phyloP scores from a whole-genome alignment of 148 eudicot genomes.

The Camellia granthamiana region DNA sequence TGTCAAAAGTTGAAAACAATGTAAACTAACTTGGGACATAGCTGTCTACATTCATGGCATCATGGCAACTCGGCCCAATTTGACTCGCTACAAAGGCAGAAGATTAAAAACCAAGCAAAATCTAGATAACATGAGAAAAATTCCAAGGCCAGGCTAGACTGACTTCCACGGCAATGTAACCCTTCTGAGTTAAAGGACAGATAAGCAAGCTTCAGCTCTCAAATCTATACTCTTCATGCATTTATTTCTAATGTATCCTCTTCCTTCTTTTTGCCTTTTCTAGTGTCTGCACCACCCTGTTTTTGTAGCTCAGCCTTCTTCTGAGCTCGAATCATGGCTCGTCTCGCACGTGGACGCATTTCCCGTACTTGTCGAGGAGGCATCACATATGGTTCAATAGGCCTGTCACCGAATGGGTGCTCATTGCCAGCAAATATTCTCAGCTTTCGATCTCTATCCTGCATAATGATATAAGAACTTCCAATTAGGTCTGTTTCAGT shows the following conservation, averaged over 20 bases:
- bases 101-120: too few relatives aligned
- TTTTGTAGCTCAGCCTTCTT: constrained; percentile 59
- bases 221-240: constrained; percentile 2
- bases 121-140: neutral
- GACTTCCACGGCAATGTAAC: neutral
- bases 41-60: too few relatives aligned
- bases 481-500: neutral
- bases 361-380: constrained; percentile 91
- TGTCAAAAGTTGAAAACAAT: too few relatives aligned
- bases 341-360: constrained; percentile 84
- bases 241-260: constrained; percentile 30
- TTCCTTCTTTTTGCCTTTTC: constrained; percentile 45
- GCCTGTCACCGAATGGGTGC: constrained; percentile 86
- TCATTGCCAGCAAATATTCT: constrained; percentile 82
- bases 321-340: constrained; percentile 85
- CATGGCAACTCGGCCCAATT: too few relatives aligned
- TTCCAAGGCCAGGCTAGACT: neutral
- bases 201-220: neutral
- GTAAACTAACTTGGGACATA: too few relatives aligned
- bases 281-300: constrained; percentile 30
- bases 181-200: neutral
- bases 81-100: too few relatives aligned
- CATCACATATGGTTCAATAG: constrained; percentile 66
- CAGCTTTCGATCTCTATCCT: constrained; percentile 51
- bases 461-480: neutral